Percentiles rank a stretch among this genome's conserved stretches.
Conservation (phyloP, 495 filamentous ascomycete species). For the Aspergillus leporis region DNA sequence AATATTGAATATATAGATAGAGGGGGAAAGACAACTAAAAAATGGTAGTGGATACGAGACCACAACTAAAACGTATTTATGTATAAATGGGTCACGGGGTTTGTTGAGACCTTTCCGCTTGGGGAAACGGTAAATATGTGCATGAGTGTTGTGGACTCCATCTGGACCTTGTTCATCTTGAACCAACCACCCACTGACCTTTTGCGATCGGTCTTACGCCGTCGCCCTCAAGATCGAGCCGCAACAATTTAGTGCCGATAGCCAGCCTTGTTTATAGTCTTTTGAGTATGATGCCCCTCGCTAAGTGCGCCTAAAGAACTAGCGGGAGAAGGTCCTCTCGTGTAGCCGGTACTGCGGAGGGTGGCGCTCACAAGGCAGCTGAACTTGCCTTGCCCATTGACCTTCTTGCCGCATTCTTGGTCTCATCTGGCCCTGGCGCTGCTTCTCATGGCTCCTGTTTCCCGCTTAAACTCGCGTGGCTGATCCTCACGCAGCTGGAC, state of each 20-base stretch:
- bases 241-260: slow-evolving; percentile 8
- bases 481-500: slow-evolving; percentile 31
- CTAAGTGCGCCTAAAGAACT: slow-evolving; percentile 22
- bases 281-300: neutral
- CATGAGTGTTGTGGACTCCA: too few species aligned
- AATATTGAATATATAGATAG: neutral
- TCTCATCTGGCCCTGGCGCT: slow-evolving; percentile 12
- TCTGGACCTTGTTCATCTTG: too few species aligned
- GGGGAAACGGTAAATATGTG: too few species aligned
- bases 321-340: slow-evolving; percentile 18
- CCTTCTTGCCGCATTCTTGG: slow-evolving; percentile 21
- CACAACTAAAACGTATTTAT: too few species aligned
- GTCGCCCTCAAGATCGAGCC: neutral
- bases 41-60: too few species aligned
- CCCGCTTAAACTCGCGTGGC: slow-evolving; percentile 28
- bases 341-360: slow-evolving; percentile 1
- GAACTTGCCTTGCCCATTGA: slow-evolving; percentile 26
- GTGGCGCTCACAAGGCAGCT: slow-evolving; percentile 40
- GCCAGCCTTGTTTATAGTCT: slow-evolving; percentile 21
- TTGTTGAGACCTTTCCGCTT: neutral
- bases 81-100: neutral
- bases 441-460: slow-evolving; percentile 18
- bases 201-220: neutral
- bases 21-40: neutral
- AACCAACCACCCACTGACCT: neutral